Evolutionary conservation across 2,329 filamentous ascomycete species (phyloP), one percentile per base, ranked within the genome.

Genomic region (Arachnomyces sp.): DNA sequence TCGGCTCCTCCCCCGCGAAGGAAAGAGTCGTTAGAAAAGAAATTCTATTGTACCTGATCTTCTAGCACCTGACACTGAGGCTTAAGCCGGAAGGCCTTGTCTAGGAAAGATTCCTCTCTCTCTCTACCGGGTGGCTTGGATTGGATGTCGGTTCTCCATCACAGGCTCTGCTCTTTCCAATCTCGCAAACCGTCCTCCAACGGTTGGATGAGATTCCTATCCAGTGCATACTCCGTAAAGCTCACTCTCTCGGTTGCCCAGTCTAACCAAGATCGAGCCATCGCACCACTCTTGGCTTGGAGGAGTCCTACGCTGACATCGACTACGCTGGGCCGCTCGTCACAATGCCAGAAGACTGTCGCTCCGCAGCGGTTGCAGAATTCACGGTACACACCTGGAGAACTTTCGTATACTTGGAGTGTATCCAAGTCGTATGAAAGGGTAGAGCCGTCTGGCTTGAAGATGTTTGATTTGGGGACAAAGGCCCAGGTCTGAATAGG

Each of bases 401-500:
- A 78, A 16, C 76, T 82, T 12, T 66, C 54, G 52, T 81, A 81
- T 9, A 53, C 62, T 38, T 67, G 68, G 41, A 80, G 56, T 1
- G 71, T 71, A 0, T 66, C 67, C 17, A 59, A 50, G 0, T 61
- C 53, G 3, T 72, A 60, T 9, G 50, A 42, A 3, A 67, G 43
- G 2, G 58, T 51, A 14, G 53, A 51, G 11, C 60, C 51, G 35
- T 67, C 45, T 25, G 58, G 44, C 17, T 75, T 64, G 13, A 66
- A 58, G 39, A 85, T 76, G 49, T 81, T 78, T 1, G 61, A 56
- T n/a, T 68, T 66, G 1, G 78, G 78, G 1, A 84, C 62, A 52
- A 84, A 86, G 0, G 76, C 69, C 81, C 81, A 86, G 0, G 73
- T 64, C 49, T 82, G 74, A 34, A 84, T 71, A 41, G 83, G 77